A percentile compares a stretch with the other conserved stretches of the same genome.
Conservation (phyloP, 2,329 filamentous ascomycete species). For the Cladosporium sp. region DNA sequence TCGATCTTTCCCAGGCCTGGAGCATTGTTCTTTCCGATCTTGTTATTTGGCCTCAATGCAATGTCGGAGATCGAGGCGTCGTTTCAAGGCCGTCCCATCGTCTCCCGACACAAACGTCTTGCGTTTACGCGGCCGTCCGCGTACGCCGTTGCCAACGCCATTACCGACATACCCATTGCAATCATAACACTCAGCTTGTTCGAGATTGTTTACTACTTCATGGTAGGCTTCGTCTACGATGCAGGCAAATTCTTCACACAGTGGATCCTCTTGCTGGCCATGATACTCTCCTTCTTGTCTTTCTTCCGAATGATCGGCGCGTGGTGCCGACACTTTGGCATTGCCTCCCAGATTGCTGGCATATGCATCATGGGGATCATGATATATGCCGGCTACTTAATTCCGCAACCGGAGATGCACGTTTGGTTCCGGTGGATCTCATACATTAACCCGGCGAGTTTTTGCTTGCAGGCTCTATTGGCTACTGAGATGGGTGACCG, state of each 20-base stretch:
- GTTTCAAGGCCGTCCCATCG: constrained; percentile 46
- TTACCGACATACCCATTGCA: constrained; percentile 51
- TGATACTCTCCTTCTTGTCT: constrained; percentile 42
- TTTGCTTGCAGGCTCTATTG: constrained; percentile 33
- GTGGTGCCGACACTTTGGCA: constrained; percentile 27
- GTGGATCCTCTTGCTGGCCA: constrained; percentile 50
- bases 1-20: constrained; percentile 64
- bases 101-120: constrained; percentile 42
- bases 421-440: constrained; percentile 19
- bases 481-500: constrained; percentile 55
- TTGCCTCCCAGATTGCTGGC: constrained; percentile 29
- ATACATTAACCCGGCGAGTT: constrained; percentile 53
- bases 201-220: constrained; percentile 58
- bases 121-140: constrained; percentile 44
- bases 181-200: constrained; percentile 58
- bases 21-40: constrained; percentile 59
- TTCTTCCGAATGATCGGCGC: constrained; percentile 41
- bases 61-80: constrained; percentile 63
- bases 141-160: constrained; percentile 51
- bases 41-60: constrained; percentile 59
- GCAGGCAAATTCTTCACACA: constrained; percentile 60
- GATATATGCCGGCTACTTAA: constrained; percentile 18
- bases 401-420: constrained; percentile 26
- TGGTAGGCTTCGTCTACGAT: constrained; percentile 52
- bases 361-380: constrained; percentile 21